Evolutionary conservation across 116 monocot genomes (phyloP), one percentile per base, ranked within the genome.

Genomic region (Papilionanthe hybrid): DNA sequence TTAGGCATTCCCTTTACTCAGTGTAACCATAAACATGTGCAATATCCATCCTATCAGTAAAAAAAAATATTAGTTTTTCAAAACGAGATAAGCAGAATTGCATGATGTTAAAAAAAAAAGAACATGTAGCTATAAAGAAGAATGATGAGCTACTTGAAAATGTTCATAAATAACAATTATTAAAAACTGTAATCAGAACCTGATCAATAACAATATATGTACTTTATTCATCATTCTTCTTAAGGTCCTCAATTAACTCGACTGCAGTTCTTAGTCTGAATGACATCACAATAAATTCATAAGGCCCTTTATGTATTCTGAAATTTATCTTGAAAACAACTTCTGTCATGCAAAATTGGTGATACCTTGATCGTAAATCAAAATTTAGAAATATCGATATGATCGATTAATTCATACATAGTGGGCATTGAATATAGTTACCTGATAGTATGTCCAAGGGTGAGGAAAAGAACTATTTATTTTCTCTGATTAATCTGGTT

Each of bases 141-240:
- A 69, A 37, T 6, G 69, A 69, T 15, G 6, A 12, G 11, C 6
- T 37, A 37, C 69, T 22, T 41, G 69, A 69, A 69, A 69, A 69
- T 69, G 30, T 18, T 32, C 23, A 23, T 7, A 63, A 63, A 63
- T 63, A 63, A 8, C 25, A 22, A 6, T 37, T 32, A 71, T 37
- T 71, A 15, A 12, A 11, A 30, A 44, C 32, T 18, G 42, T 20
- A 63, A 73, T 73, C 30, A 41, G 18, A 43, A 99, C 99, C 99
- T 95, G 87, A 87, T 99, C 99, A 77, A 99, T 78, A 78, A 90
- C 81, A 81, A 84, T 81, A 82, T 79, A 82, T 82, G 87, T 80
- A 68, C 88, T 87, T 18, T 66, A 29, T 86, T 81, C 72, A 74
- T 93, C 91, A 83, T 78, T 90, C 81, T 84, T 71, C 79, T 88